Evolutionary conservation across 2,329 filamentous ascomycete genomes (phyloP), one percentile per base, ranked within the genome.

Genomic region (Epichloe gansuensis): DNA sequence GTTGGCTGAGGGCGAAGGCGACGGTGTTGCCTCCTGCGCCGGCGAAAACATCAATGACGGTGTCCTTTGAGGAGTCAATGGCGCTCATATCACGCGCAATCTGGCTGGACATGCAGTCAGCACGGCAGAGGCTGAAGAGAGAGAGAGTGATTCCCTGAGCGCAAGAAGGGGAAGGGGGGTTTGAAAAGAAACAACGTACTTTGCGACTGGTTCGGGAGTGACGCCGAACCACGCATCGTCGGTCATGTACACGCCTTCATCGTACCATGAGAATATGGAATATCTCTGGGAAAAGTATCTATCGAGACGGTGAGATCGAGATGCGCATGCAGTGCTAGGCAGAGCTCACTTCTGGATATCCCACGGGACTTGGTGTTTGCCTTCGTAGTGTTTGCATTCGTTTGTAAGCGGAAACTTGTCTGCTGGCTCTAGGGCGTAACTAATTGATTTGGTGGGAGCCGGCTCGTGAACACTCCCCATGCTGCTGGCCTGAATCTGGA

Each of bases 181-280:
- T 12, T 15, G 52, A 49, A 35, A 43, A 46, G 42, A 31, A 42
- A 42, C 49, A 53, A 70, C 75, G 61, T 73, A 93, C 87, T 77
- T 82, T 54, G 93, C 93, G 31, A 98, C 81, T 4, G 87, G 86
- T 66, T 98, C 91, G 13, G 93, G 90, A 0, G 94, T 98, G 7
- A 97, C 90, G 51, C 90, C 93, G 66, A 93, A 98, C 93, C 93
- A 98, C 51, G 89, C 86, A 69, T 91, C 85, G 65, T 95, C 84
- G 0, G 94, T 98, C 75, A 98, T 81, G 74, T 82, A 85, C 58
- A 98, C 78, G 51, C 89, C 91, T 53, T 90, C 78, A 64, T 96
- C 85, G 64, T 96, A 98, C 60, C 77, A 78, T 15, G 84, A 84
- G 69, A 95, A 98, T 58, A 98, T 87, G 50, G 82, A 84, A 66